Base-by-base conservation (phyloP, 2,329 filamentous ascomycete genomes). In the Ascosphaera aggregata region DNA sequence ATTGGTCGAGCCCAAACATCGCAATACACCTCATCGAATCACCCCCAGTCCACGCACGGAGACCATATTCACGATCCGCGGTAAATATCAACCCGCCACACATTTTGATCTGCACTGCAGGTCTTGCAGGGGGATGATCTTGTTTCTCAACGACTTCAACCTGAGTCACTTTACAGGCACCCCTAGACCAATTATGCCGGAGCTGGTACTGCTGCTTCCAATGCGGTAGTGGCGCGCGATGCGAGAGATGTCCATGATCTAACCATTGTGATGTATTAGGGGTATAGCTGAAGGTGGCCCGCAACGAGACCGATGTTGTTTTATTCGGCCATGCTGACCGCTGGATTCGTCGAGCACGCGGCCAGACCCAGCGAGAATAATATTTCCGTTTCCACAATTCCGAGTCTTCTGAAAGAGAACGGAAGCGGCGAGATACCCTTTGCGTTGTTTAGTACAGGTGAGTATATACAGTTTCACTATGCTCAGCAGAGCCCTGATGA, bases 351-450 rank as follows among this genome's bases (percentile, higher is more conserved):
- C 78, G 67, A 27, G 78, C 79, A 50, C 84, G 72, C 31, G 82
- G 84, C 27, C 80, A 68, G 20, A 94, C 80, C 56, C 92, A 95
- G 44, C 78, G 75, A 18, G 73, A 67, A 58, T 91, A 93, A 58
- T 93, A 98, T 38, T 82, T 71, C 11, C 69, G 68, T 54, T 86
- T 89, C 89, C 89, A 98, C 41, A 95, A 62, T 53, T 94, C 82
- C 1, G 78, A 77, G 55, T 95, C 89, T 40, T 69, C 66, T 5
- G 80, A 69, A 15, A 95, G 66, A 31, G 64, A 65, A 47, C 73
- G 65, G 51, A 92, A 78, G 42, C 79, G 80, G 40, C 61, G 71
- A 2, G 82, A 94, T n/a, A 57, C 34, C 39, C 49, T 57, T 35
- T 9, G 24, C 44, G 16, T 42, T 17, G 17, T 39, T 31, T 9